These are phyloP conservation scores for Pseudonitzschia pungens DNA, from an alignment of 108 stramenopile species.

Conservation along the genomic window DNA sequence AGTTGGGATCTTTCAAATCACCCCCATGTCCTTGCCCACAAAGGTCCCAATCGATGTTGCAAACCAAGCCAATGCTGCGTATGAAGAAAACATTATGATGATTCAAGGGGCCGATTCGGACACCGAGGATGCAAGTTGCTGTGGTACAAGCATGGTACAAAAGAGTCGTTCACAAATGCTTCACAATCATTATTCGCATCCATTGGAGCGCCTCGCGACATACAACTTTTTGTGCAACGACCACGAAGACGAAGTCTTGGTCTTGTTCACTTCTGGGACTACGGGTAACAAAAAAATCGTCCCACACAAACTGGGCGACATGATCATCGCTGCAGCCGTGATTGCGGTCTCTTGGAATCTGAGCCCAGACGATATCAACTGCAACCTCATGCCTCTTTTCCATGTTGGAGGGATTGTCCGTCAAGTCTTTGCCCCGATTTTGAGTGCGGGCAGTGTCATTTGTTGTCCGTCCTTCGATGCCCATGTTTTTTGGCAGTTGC, in stretches of 20 bases:
- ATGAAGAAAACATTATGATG: constrained; percentile 11
- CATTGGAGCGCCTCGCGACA: constrained; percentile 10
- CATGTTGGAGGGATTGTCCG: constrained; percentile 61
- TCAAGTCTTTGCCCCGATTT: constrained; percentile 56
- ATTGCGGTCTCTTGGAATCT: constrained; percentile 60
- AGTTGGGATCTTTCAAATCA: constrained; percentile 39
- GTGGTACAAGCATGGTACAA: constrained; percentile 2
- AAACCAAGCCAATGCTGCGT: constrained; percentile 3
- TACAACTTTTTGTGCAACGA: constrained; percentile 28
- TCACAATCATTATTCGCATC: constrained; percentile 2
- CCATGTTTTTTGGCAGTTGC: constrained; percentile 48
- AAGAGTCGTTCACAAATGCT: neutral
- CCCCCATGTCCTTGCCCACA: constrained; percentile 14
- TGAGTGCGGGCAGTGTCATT: constrained; percentile 61
- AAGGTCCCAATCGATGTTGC: constrained; percentile 9
- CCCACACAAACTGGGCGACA: constrained; percentile 49
- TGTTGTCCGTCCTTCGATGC: constrained; percentile 64
- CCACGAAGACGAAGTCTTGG: constrained; percentile 51
- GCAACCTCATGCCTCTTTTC: constrained; percentile 81
- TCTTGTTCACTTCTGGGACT: constrained; percentile 75
- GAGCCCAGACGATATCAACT: constrained; percentile 51
- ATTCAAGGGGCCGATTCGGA: constrained; percentile 6
- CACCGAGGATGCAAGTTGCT: constrained; percentile 21
- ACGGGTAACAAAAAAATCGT: constrained; percentile 74
- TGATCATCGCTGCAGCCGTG: constrained; percentile 48